phyloP scores from a whole-genome alignment of 805 yeast species.

The Metschnikowia baotianmanensis region DNA sequence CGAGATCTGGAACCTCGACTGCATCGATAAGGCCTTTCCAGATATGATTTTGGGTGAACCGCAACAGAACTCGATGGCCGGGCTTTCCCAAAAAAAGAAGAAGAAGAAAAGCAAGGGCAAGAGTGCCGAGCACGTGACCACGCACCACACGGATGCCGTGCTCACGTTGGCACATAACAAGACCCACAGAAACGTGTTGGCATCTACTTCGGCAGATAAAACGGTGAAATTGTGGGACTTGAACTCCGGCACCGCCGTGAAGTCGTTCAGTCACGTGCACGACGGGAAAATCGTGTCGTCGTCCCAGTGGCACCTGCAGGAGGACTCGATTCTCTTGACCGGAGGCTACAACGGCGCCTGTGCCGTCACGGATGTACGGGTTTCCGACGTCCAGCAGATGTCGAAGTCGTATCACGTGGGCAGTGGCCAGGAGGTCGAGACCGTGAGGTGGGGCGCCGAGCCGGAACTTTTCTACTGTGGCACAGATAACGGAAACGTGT shows the following conservation, averaged over 20 bases:
- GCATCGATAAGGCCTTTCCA: constrained; percentile 91
- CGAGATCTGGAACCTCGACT: constrained; percentile 95
- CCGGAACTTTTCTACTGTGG: constrained; percentile 71
- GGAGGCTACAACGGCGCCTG: constrained; percentile 91
- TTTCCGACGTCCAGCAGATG: constrained; percentile 57
- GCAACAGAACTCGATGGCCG: constrained; percentile 41
- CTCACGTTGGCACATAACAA: constrained; percentile 82
- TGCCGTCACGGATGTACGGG: constrained; percentile 83
- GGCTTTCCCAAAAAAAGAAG: constrained; percentile 38
- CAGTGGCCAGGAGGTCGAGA: constrained; percentile 80
- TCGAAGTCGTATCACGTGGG: constrained; percentile 62
- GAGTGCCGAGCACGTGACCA: constrained; percentile 51
- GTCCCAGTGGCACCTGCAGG: constrained; percentile 77
- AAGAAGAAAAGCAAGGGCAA: constrained; percentile 47
- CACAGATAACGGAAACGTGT: constrained; percentile 86
- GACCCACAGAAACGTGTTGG: constrained; percentile 77
- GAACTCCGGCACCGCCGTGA: constrained; percentile 67
- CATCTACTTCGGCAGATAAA: constrained; percentile 92
- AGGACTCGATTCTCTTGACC: constrained; percentile 69
- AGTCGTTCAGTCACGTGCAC: constrained; percentile 72
- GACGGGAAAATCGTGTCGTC: constrained; percentile 77
- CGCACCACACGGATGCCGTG: constrained; percentile 93
- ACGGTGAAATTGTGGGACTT: constrained; percentile 97
- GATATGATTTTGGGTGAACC: constrained; percentile 88
- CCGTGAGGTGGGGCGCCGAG: constrained; percentile 64